These are phyloP conservation scores for Pisolithus marmoratus DNA, from an alignment of 768 basidiomycete genomes.

Conservation along the genomic window DNA sequence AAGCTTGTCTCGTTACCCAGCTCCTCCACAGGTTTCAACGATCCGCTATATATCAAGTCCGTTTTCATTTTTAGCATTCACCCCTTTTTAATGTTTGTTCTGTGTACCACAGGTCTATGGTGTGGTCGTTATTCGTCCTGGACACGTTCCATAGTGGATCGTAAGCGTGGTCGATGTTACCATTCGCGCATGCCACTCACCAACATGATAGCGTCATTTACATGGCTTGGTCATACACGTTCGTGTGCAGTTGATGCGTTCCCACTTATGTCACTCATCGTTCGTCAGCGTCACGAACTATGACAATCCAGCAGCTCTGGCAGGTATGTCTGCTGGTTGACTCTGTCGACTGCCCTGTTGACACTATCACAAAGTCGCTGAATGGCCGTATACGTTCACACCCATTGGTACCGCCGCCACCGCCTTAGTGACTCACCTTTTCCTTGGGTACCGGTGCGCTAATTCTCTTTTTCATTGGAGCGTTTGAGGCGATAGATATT, in stretches of 20 bases:
- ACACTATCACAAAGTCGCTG: constrained; percentile 25
- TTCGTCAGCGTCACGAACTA: constrained; percentile 10
- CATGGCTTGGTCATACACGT: constrained; percentile 16
- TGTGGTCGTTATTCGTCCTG: constrained; percentile 13
- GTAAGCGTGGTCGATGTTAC: constrained; percentile 7
- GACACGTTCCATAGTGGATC: constrained; percentile 15
- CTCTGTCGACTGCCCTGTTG: not conserved
- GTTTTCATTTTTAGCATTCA: not conserved
- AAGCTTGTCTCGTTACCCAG: not conserved
- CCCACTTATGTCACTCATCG: not conserved
- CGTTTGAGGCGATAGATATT: not conserved
- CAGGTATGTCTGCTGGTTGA: not conserved
- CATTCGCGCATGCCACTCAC: not conserved
- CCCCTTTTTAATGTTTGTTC: too few relatives aligned
- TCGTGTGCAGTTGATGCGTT: not conserved
- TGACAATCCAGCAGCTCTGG: constrained; percentile 9
- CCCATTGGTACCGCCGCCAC: constrained; percentile 41
- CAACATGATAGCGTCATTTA: constrained; percentile 10
- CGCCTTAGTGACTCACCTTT: constrained; percentile 46
- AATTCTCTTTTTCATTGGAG: not conserved
- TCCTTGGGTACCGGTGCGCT: constrained; percentile 40
- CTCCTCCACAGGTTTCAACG: constrained; percentile 10
- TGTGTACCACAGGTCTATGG: constrained; percentile 7
- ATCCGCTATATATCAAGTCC: constrained; percentile 5
- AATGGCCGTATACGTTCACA: constrained; percentile 48